phyloP scores from a whole-genome alignment of 192 early-diverging fungal genomes.

The Podila epigama region DNA sequence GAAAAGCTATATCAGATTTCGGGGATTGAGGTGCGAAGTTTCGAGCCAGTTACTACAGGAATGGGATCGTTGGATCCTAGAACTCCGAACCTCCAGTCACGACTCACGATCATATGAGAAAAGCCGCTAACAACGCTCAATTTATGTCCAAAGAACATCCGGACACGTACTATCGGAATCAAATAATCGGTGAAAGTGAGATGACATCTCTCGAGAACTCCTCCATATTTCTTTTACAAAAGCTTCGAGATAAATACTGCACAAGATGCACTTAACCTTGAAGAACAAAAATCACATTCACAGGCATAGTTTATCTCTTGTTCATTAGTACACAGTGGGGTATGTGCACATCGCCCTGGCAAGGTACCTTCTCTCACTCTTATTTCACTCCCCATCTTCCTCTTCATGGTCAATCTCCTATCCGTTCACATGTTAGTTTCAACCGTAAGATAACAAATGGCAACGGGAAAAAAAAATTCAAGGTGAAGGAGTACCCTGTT shows the following conservation, averaged over 20 bases:
- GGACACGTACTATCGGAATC: conserved; percentile 22
- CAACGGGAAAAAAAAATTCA: no score
- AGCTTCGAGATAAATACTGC: conserved; percentile 16
- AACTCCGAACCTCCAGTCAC: conserved; percentile 4
- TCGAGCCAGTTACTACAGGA: conserved; percentile 16
- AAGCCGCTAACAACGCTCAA: not conserved
- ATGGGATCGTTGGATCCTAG: conserved; percentile 28
- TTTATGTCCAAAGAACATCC: conserved; percentile 7
- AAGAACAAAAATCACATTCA: no score
- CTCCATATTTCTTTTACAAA: conserved; percentile 25
- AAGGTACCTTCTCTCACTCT: no score
- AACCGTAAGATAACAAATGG: no score
- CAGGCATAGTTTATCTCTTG: no score
- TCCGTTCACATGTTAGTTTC: no score
- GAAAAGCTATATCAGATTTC: conserved; percentile 4
- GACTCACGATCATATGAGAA: conserved; percentile 2
- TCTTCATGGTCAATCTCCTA: no score
- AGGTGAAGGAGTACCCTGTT: no score
- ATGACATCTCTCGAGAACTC: conserved; percentile 20
- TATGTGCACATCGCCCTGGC: no score
- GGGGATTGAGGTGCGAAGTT: conserved; percentile 11
- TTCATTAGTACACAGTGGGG: no score
- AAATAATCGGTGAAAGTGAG: conserved; percentile 15
- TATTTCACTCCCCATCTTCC: no score
- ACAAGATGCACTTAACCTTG: not conserved